Evolutionary conservation across 352 stramenopile species (phyloP).

Genomic region (Phytophthora megakarya): DNA sequence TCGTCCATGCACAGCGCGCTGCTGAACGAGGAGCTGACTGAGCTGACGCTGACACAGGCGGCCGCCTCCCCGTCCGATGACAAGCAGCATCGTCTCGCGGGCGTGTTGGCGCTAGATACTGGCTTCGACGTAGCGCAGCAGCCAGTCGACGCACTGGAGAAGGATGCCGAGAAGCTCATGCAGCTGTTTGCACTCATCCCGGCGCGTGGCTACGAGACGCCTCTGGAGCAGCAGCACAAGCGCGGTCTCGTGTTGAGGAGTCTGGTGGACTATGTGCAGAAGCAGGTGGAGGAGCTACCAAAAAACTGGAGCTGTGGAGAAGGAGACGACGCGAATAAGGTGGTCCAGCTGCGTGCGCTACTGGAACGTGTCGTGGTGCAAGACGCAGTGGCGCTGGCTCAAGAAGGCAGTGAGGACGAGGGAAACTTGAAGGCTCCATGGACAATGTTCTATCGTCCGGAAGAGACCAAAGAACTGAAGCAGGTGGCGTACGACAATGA

Average conservation of each 20-base stretch:
- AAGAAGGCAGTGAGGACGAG: background rate
- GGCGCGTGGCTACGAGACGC: constrained; percentile 48
- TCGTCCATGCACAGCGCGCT: constrained; percentile 15
- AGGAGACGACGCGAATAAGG: constrained; percentile 26
- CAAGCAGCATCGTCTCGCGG: constrained; percentile 33
- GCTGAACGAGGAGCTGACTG: constrained; percentile 61
- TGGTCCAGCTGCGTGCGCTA: constrained; percentile 44
- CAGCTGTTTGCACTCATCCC: constrained; percentile 43
- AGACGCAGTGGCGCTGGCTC: constrained; percentile 35
- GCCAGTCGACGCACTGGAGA: background rate
- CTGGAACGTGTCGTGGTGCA: constrained; percentile 51
- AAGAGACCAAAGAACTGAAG: constrained; percentile 35
- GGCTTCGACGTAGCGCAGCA: constrained; percentile 13
- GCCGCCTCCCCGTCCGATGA: constrained; percentile 9
- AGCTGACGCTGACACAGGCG: constrained; percentile 50
- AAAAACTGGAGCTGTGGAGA: constrained; percentile 47
- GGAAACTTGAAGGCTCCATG: constrained; percentile 35
- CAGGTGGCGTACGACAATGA: constrained; percentile 45
- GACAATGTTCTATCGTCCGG: constrained; percentile 62
- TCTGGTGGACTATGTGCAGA: constrained; percentile 29
- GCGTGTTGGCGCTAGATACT: constrained; percentile 49
- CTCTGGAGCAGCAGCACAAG: constrained; percentile 39
- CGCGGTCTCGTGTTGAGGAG: constrained; percentile 42
- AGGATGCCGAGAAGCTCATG: constrained; percentile 30
- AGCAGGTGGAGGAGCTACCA: constrained; percentile 18